Evolutionary conservation across 805 yeast species (phyloP).

Genomic region (Wickerhamomyces hampshirensis): DNA sequence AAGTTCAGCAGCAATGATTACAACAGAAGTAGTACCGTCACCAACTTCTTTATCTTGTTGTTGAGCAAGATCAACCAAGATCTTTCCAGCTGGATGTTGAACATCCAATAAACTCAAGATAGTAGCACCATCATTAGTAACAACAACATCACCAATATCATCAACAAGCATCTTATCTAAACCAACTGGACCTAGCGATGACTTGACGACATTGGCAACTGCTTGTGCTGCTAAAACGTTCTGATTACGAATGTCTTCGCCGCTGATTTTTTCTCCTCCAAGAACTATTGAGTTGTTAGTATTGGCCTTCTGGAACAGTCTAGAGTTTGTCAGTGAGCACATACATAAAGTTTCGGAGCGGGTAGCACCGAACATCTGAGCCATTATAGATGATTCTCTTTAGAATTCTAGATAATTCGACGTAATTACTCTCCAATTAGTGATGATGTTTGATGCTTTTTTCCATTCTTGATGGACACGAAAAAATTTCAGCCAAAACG

Average conservation of each 20-base stretch:
- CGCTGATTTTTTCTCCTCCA: constrained; percentile 94
- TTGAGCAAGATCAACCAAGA: constrained; percentile 93
- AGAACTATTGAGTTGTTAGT: constrained; percentile 41
- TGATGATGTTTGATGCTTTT: too few relatives aligned
- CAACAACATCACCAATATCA: constrained; percentile 98
- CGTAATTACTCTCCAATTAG: too few relatives aligned
- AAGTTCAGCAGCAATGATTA: constrained; percentile 89
- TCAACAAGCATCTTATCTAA: constrained; percentile 97
- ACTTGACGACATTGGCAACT: constrained; percentile 94
- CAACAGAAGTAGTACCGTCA: constrained; percentile 97
- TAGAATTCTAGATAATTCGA: too few relatives aligned
- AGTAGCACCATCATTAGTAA: constrained; percentile 98
- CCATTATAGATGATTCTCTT: constrained; percentile 28
- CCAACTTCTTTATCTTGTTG: constrained; percentile 99
- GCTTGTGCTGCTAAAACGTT: constrained; percentile 97
- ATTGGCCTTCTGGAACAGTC: neutral
- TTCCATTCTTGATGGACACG: too few relatives aligned
- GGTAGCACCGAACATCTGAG: constrained; percentile 68
- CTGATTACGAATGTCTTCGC: constrained; percentile 94
- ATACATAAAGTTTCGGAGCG: constrained; percentile 84
- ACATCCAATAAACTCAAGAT: constrained; percentile 86
- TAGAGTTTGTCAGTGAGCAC: constrained; percentile 18
- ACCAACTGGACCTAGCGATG: constrained; percentile 97
- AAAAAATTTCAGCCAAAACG: too few relatives aligned
- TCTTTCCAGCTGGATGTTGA: constrained; percentile 98